phyloP scores from a whole-genome alignment of 2,329 filamentous ascomycete genomes.

The Cercospora brassicicola region DNA sequence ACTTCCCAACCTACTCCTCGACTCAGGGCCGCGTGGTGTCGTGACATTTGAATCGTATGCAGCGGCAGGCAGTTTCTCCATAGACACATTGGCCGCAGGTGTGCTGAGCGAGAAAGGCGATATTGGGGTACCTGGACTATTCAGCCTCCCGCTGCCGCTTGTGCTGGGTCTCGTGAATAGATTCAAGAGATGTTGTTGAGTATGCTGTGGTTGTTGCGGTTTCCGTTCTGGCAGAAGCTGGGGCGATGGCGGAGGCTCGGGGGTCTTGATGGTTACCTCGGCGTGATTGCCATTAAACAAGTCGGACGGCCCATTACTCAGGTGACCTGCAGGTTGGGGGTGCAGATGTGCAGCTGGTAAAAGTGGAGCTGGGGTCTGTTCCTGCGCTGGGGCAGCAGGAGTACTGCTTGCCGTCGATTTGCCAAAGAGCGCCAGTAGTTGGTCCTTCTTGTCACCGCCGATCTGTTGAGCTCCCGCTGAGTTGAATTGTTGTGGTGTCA shows the following conservation, averaged over 20 bases:
- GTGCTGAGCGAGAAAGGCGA: constrained; percentile 38
- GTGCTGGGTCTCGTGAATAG: constrained; percentile 32
- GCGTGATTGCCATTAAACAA: constrained; percentile 21
- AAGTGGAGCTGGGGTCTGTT: background rate
- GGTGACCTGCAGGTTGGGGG: constrained; percentile 4
- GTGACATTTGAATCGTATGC: constrained; percentile 7
- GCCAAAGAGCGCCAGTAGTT: constrained; percentile 35
- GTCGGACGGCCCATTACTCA: constrained; percentile 18
- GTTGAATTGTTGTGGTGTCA: constrained; percentile 9
- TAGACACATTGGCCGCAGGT: constrained; percentile 23
- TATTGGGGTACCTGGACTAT: constrained; percentile 36
- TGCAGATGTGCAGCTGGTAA: background rate
- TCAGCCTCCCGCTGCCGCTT: constrained; percentile 4
- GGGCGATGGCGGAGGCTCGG: constrained; percentile 33
- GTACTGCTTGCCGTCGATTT: constrained; percentile 17
- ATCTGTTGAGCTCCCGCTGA: background rate
- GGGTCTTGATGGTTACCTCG: constrained; percentile 18
- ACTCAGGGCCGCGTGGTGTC: constrained; percentile 4
- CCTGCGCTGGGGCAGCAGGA: constrained; percentile 1
- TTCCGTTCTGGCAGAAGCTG: constrained; percentile 29
- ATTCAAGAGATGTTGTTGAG: constrained; percentile 33
- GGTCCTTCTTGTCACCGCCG: constrained; percentile 30
- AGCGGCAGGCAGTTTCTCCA: constrained; percentile 15
- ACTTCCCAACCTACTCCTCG: constrained; percentile 29
- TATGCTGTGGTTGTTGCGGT: constrained; percentile 18